Conservation (phyloP, 768 basidiomycete genomes). For the Hygrophorus russula region DNA sequence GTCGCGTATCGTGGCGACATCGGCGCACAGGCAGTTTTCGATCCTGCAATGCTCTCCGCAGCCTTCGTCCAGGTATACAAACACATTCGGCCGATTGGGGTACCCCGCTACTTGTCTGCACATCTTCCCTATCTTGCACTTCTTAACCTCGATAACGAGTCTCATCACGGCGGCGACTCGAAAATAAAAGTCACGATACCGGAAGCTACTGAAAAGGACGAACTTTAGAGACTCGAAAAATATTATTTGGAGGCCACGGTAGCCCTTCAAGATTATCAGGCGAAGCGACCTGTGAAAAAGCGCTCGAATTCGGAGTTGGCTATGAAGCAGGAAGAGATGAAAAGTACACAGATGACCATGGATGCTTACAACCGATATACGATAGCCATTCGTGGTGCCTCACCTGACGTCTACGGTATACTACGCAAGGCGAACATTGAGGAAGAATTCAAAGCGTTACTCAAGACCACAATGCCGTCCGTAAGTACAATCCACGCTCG, state of each 20-base stretch:
- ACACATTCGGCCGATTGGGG: conserved; percentile 2
- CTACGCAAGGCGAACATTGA: conserved; percentile 7
- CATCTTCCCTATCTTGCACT: conserved; percentile 6
- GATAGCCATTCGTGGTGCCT: conserved; percentile 9
- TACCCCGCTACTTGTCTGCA: not conserved
- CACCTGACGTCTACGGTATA: conserved; percentile 9
- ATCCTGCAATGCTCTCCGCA: conserved; percentile 9
- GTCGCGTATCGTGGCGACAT: conserved; percentile 9
- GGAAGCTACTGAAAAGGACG: not conserved
- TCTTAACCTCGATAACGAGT: conserved; percentile 3
- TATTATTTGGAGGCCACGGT: too few species aligned
- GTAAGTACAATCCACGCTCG: too few species aligned
- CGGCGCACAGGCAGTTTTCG: conserved; percentile 3
- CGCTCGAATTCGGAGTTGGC: too few species aligned
- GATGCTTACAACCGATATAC: conserved; percentile 10
- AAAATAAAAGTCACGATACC: not conserved
- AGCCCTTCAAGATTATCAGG: too few species aligned
- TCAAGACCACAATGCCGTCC: conserved; percentile 8
- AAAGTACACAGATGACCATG: too few species aligned
- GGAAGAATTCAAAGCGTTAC: conserved; percentile 7
- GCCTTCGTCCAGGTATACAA: conserved; percentile 5
- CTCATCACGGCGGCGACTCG: not conserved
- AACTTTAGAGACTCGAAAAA: too few species aligned
- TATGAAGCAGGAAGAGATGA: too few species aligned
- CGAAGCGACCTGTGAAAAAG: too few species aligned